Base-by-base conservation (phyloP, 176 grass and related monocot species). In the Aechmea fasciata region DNA sequence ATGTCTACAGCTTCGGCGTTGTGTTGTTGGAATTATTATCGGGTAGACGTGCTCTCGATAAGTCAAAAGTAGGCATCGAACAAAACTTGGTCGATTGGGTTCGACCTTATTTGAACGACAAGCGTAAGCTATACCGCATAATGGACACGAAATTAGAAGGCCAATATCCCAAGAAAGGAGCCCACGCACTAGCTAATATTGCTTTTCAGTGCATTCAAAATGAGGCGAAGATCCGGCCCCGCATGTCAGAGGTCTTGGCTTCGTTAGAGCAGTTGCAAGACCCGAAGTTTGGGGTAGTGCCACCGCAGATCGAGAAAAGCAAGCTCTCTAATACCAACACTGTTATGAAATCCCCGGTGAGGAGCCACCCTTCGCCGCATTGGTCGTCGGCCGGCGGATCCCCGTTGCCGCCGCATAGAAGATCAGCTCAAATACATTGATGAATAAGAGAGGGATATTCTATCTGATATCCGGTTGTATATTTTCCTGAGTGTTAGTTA, bases 141-240 rank as follows among this genome's bases (percentile, higher is more conserved):
- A 87, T 94, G 9, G 90, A 94, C 66, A 82, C 90, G 24, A 72
- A 78, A 75, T 69, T 94, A 15, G 90, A 86, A 47, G 90, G 90
- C 10, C 85, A 82, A 47, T 94, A 88, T 78, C 88, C 90, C 14
- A 82, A 88, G 49, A 94, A 89, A 77, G 86, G 90, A 0, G 90
- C 90, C 23, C 86, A 82, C 66, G 88, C 85, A 71, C 84, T 82
- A 0, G 90, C 83, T 63, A 82, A 84, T 63, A 75, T 94, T 62
- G 90, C 90, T 0, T 77, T 81, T 70, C 85, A 76, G 17, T 93
- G 90, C 79, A 85, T 94, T 33, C 89, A 68, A 68, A 79, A 82
- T 26, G 90, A 94, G 25, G 79, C 90, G 6, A 94, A 94, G 77
- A 70, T 57, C 33, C 74, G 90, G 79, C 90, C 90, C 62, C 83